phyloP scores from a whole-genome alignment of 306 rosid genomes.

The Purshia tridentata region DNA sequence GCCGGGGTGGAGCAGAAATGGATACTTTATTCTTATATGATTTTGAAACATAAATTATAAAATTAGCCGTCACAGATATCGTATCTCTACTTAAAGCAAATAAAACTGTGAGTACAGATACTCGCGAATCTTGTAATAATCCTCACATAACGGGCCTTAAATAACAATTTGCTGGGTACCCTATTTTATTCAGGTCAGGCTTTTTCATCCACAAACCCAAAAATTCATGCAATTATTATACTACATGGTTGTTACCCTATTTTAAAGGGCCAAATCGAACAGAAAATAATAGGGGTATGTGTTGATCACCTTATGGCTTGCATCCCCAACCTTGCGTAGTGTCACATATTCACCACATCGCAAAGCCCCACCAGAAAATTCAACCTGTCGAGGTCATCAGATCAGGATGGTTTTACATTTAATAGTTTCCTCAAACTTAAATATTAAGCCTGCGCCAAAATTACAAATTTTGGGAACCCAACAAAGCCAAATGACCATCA shows the following conservation, averaged over 20 bases:
- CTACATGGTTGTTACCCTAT: not conserved
- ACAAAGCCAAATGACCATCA: not conserved
- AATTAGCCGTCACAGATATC: not conserved
- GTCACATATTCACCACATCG: constrained; percentile 96
- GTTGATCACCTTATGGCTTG: constrained; percentile 75
- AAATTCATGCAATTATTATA: not conserved
- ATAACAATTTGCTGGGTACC: constrained; percentile 88
- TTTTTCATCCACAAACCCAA: constrained; percentile 4
- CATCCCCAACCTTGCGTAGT: constrained; percentile 83
- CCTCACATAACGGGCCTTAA: constrained; percentile 90
- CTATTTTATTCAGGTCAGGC: constrained; percentile 14
- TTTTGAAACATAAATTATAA: too few relatives aligned
- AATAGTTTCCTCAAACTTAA: not conserved
- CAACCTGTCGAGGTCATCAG: constrained; percentile 51
- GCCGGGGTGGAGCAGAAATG: too few relatives aligned
- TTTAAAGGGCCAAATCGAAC: not conserved
- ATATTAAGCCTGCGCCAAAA: not conserved
- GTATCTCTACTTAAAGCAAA: constrained; percentile 47
- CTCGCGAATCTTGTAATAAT: constrained; percentile 79
- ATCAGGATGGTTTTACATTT: not conserved
- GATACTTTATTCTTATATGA: too few relatives aligned
- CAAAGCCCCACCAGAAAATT: constrained; percentile 79
- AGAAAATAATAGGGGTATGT: not conserved
- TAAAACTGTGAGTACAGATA: constrained; percentile 79
- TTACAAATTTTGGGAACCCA: not conserved